Evolutionary conservation across 441 rosid genomes (phyloP), one percentile per base, ranked within the genome.

Genomic region (Manihot esculenta): DNA sequence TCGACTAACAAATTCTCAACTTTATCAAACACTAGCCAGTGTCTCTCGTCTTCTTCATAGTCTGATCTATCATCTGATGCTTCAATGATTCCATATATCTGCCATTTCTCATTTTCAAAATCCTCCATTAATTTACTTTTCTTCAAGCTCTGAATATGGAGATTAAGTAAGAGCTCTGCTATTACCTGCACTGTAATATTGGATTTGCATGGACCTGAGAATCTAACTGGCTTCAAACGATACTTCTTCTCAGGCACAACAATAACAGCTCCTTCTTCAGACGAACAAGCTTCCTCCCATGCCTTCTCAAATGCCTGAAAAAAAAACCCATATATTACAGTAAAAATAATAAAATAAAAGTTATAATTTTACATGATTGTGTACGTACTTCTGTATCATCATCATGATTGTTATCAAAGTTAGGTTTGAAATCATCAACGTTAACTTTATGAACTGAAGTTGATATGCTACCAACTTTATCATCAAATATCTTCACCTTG

Each of bases 181-280:
- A n/a, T n/a, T n/a, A 91, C 97, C 96, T 81, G 81, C 26, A 93
- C 24, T 21, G 80, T 81, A 70, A 87, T 74, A 55, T 69, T 33
- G 6, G 87, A 84, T 48, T 78, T 77, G 88, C 98, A 94, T 2
- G 96, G 93, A 53, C 98, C 98, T n/a, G 76, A 64, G 74, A 94
- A 88, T 67, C 72, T 72, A 54, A 78, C 55, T 8, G 84, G 92
- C 54, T 70, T 82, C 1, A 94, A 80, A 35, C 51, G 85, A 70
- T 89, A 91, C 42, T 42, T 76, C 41, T 83, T 84, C 4, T 72
- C 30, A 47, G 98, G 89, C 56, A 91, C 76, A 66, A 80, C 77
- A 58, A 94, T 68, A 13, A 71, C 77, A 55, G 62, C 85, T 51
- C 72, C 79, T 53, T 74, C 79, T 56, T 74, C 33, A 12, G 79